Evolutionary conservation across 2,329 filamentous ascomycete genomes (phyloP), one percentile per base, ranked within the genome.

Genomic region (Pseudogymnoascus sp.): DNA sequence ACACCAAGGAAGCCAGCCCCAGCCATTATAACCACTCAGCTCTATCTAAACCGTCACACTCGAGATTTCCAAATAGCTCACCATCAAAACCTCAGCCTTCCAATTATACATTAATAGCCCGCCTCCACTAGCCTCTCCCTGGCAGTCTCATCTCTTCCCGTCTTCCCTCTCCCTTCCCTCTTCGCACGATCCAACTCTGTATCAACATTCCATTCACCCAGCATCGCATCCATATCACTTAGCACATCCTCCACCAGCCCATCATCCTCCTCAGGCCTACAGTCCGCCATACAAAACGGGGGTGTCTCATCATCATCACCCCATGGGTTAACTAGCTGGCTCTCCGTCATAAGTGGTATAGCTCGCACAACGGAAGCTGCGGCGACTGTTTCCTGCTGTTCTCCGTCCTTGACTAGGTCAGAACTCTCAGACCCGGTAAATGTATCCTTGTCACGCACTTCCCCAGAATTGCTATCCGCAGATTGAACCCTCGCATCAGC

Each of bases 401-500:
- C 59, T 38, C 18, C 59, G 3, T 60, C 18, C n/a, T 25, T 16
- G 5, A 38, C 33, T 25, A 14, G 3, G 38, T 42, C 59, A 12
- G 16, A 25, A 25, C 23, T 35, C 59, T 60, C 59, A 14, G 59
- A 12, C 28, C 12, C 5, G 10, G 28, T 4, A 5, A 33, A 5
- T 56, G 12, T 5, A 4, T 18, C 11, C 7, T 35, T 56, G 16
- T 10, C 16, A 35, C 4, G 5, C 18, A 12, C 28, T 7, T 56
- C 50, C 12, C n/a, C 4, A 4, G 11, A 8, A 56, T 33, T 35
- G 10, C 4, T 33, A 10, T 18, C 4, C 50, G n/a, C 28, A 35
- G 50, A 18, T 56, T 56, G 28, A 14, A 21, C 1, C 50, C 16
- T 56, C 28, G 5, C 28, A 56, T 82, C 80, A 5, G 78, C 80